Conservation (phyloP, 164 flowering plant species). For the Tetrastigma voinierianum region DNA sequence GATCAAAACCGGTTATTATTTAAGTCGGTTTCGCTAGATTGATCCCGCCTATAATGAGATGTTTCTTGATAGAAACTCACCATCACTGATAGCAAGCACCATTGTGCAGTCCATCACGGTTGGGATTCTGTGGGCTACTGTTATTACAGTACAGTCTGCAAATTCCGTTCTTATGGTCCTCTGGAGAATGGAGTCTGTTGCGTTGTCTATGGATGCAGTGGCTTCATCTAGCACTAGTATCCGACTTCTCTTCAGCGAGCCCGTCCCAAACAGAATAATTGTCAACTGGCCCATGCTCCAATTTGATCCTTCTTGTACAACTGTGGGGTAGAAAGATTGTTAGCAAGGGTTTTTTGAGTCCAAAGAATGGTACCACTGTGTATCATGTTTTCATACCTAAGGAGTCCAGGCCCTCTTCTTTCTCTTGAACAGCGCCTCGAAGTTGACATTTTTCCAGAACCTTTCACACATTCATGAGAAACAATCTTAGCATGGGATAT, state of each 20-base stretch:
- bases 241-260: constrained; percentile 49
- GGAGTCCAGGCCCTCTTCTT: constrained; percentile 49
- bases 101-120: constrained; percentile 68
- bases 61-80: constrained; percentile 11
- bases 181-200: constrained; percentile 61
- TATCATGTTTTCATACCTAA: constrained; percentile 31
- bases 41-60: background rate
- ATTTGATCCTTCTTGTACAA: constrained; percentile 60
- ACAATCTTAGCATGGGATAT: background rate
- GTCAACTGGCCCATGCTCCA: constrained; percentile 84
- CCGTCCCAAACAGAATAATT: constrained; percentile 68
- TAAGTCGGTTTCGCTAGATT: background rate
- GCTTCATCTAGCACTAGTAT: constrained; percentile 78
- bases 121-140: constrained; percentile 73
- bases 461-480: constrained; percentile 23
- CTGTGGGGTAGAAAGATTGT: constrained; percentile 28
- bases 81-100: constrained; percentile 38
- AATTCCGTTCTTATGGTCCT: constrained; percentile 59
- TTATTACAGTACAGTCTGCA: constrained; percentile 56
- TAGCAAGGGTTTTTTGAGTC: background rate
- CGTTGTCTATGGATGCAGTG: constrained; percentile 68
- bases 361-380: too few relatives aligned
- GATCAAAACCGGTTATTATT: background rate
- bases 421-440: constrained; percentile 47
- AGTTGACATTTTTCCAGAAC: constrained; percentile 73